phyloP scores from a whole-genome alignment of 2,329 filamentous ascomycete genomes.

The Chrysoporthe deuterocubensis region DNA sequence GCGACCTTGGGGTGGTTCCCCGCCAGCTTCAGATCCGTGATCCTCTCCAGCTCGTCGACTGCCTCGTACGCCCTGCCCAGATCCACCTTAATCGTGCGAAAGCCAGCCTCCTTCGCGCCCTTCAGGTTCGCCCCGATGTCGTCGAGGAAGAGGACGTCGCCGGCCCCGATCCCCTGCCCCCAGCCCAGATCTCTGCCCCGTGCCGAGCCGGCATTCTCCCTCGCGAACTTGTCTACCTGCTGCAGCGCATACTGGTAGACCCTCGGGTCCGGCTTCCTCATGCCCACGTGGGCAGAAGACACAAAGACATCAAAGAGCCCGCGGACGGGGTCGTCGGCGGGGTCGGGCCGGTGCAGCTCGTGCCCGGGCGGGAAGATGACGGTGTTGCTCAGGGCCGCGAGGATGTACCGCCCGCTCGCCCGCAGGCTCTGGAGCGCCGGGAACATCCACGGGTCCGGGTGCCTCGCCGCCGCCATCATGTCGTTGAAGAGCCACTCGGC shows the following conservation, averaged over 20 bases:
- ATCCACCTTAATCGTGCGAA: slow-evolving; percentile 83
- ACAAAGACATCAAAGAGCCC: slow-evolving; percentile 85
- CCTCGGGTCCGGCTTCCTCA: slow-evolving; percentile 82
- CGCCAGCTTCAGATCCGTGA: slow-evolving; percentile 70
- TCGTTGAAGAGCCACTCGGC: slow-evolving; percentile 81
- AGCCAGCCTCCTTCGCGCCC: slow-evolving; percentile 72
- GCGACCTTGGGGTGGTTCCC: slow-evolving; percentile 58
- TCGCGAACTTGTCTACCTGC: slow-evolving; percentile 66
- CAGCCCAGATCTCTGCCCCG: slow-evolving; percentile 48
- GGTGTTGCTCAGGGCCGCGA: slow-evolving; percentile 89
- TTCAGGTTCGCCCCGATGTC: slow-evolving; percentile 95
- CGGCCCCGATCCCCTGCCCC: slow-evolving; percentile 57
- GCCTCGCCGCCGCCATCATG: slow-evolving; percentile 79
- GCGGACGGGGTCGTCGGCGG: slow-evolving; percentile 60
- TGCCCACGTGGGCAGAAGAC: slow-evolving; percentile 81
- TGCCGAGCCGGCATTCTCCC: slow-evolving; percentile 49
- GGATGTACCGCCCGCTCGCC: slow-evolving; percentile 65
- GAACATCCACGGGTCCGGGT: slow-evolving; percentile 84
- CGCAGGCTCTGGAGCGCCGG: slow-evolving; percentile 76
- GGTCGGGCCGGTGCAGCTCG: slow-evolving; percentile 61
- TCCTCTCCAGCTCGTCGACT: slow-evolving; percentile 76
- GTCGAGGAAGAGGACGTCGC: slow-evolving; percentile 84
- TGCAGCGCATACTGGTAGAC: slow-evolving; percentile 79
- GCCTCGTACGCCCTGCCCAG: slow-evolving; percentile 80
- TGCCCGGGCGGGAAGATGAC: slow-evolving; percentile 82